Percentiles rank a stretch among this genome's conserved stretches.
phyloP scores from a whole-genome alignment of 495 filamentous ascomycete species.

The Penicillium tannophilum region DNA sequence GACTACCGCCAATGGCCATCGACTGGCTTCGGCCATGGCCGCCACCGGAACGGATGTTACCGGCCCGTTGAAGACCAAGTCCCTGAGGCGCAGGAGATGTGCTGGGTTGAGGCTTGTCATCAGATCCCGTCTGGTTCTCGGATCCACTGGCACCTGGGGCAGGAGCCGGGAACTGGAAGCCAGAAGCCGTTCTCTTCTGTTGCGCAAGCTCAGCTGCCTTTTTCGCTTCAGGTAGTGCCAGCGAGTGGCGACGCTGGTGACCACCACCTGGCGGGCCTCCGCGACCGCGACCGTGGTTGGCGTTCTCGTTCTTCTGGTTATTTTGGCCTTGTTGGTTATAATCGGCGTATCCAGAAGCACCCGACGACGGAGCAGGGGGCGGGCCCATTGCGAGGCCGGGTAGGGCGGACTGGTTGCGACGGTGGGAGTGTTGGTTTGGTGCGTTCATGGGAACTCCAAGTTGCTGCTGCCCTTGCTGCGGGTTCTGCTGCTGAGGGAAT shows the following conservation, averaged over 20 bases:
- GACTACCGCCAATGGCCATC: constrained; percentile 64
- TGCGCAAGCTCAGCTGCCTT: constrained; percentile 96
- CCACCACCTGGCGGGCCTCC: constrained; percentile 74
- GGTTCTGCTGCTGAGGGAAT: constrained; percentile 76
- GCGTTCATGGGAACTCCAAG: constrained; percentile 70
- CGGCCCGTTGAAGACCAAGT: constrained; percentile 50
- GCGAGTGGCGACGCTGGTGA: constrained; percentile 91
- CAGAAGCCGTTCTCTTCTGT: constrained; percentile 90
- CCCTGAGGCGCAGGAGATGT: constrained; percentile 43
- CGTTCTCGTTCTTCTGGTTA: constrained; percentile 69
- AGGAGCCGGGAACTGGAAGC: constrained; percentile 83
- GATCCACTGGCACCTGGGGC: constrained; percentile 64
- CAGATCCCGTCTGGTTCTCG: constrained; percentile 43
- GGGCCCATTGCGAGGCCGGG: constrained; percentile 94
- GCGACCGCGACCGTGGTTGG: constrained; percentile 71
- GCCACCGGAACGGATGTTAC: constrained; percentile 52
- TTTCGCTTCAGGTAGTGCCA: constrained; percentile 93
- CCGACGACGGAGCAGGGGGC: constrained; percentile 89
- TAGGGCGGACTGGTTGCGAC: constrained; percentile 96
- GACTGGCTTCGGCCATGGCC: constrained; percentile 68
- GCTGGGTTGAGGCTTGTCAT: constrained; percentile 42
- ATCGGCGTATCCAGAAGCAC: constrained; percentile 86
- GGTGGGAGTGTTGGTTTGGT: constrained; percentile 81
- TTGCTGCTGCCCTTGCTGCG: constrained; percentile 77
- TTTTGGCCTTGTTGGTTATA: constrained; percentile 63